Conservation (phyloP, 192 early-diverging fungal species). For the Entomortierella parvispora region DNA sequence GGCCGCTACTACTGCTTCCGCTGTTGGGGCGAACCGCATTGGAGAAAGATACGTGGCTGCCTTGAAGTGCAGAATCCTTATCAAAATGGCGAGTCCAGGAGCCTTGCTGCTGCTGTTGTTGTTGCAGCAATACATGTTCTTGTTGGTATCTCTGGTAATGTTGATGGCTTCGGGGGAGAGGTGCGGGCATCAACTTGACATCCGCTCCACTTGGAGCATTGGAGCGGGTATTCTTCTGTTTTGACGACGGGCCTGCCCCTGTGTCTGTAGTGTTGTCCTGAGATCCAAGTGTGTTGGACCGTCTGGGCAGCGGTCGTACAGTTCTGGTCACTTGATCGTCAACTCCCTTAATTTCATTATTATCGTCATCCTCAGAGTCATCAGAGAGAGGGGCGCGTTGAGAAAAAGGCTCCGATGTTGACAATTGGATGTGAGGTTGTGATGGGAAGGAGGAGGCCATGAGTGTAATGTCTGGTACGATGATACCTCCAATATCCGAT, state of each 20-base stretch:
- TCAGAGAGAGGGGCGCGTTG: neutral
- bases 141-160: constrained; percentile 33
- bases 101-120: constrained; percentile 15
- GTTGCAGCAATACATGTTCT: constrained; percentile 1
- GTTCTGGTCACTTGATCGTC: neutral
- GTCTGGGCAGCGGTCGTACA: constrained; percentile 18
- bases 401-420: constrained; percentile 21
- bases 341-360: neutral
- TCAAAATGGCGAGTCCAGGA: neutral
- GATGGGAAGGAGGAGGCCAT: constrained; percentile 35
- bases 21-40: constrained; percentile 1
- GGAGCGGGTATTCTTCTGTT: neutral
- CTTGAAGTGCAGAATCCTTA: neutral
- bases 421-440: constrained; percentile 12
- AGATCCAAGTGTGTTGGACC: constrained; percentile 24
- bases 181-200: constrained; percentile 41
- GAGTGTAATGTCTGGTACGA: constrained; percentile 44
- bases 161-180: constrained; percentile 36
- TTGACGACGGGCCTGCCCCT: constrained; percentile 3
- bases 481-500: constrained; percentile 43
- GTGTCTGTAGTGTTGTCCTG: constrained; percentile 14
- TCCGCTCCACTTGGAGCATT: constrained; percentile 2
- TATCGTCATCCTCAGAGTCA: neutral
- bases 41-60: constrained; percentile 25
- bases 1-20: neutral